Evolutionary conservation across 2,329 filamentous ascomycete species (phyloP), one percentile per base, ranked within the genome.

Genomic region (Beauveria medogensis): DNA sequence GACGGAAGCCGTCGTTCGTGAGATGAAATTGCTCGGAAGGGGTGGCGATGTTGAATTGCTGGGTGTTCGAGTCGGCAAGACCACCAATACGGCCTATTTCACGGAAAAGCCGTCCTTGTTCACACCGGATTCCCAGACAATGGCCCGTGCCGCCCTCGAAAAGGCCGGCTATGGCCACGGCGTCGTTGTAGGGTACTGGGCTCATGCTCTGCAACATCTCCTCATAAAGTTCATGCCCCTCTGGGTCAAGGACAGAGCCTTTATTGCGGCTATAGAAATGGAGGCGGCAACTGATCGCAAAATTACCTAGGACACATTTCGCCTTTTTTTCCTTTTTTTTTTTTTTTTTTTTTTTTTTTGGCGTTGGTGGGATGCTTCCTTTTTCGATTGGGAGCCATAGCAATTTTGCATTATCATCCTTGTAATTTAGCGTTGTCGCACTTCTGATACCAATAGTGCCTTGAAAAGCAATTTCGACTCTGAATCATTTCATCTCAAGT

Each of bases 1-100:
- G 61, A 75, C 75, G 1, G 65, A 67, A 9, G 68, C 72, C 2
- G 67, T 83, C 12, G 63, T 67, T 1, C 70, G 73, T 5, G 82
- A 84, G 66, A 70, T 79, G 69, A 65, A 64, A 14, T 62, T 72
- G 12, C 30, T 59, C 16, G 63, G 63, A 20, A 43, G 46, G 18
- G 59, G 47, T 5, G 47, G 47, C 26, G 54, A 61, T 5, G 51
- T 65, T 18, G 64, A 65, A 40, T 47, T 60, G 24, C 24, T 65
- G 10, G 63, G 63, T 9, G n/a, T 65, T 40, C 62, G 65, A n/a
- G 55, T 65, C 2, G 64, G 62, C 28, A 63, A 62, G n/a, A 64
- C 64, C 28, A 66, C 65, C 10, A 60, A 59, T 30, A 64, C 64
- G 34, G 64, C 65, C 10, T 57, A 60, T 50, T 62, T 53, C 12